phyloP scores from a whole-genome alignment of 1,284 basidiomycete species.

The Ganoderma lingzhi region DNA sequence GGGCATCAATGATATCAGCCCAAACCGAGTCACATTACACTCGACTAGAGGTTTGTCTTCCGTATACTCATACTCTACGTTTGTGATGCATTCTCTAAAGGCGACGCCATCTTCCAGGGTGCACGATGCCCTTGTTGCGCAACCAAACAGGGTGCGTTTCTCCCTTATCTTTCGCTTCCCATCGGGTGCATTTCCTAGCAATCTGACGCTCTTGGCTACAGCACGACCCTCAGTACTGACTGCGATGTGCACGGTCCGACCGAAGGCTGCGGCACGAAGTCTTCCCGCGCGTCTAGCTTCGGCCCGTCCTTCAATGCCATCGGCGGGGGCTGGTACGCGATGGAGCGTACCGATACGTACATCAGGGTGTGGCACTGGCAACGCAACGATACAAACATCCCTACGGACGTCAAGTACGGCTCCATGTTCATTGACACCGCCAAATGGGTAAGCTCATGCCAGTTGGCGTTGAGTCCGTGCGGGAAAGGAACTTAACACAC shows the following conservation, averaged over 20 bases:
- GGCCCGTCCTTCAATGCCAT: slow-evolving; percentile 64
- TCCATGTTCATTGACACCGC: slow-evolving; percentile 51
- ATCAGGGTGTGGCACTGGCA: slow-evolving; percentile 72
- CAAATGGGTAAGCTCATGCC: slow-evolving; percentile 41
- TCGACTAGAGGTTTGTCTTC: slow-evolving; percentile 52
- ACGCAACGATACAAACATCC: slow-evolving; percentile 50
- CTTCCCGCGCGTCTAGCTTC: slow-evolving; percentile 51
- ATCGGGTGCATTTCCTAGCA: too few species aligned
- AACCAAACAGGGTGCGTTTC: slow-evolving; percentile 42
- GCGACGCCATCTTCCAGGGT: slow-evolving; percentile 48
- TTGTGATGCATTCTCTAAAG: background rate
- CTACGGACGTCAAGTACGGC: slow-evolving; percentile 53
- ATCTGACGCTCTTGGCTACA: slow-evolving; percentile 29
- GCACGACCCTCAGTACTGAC: slow-evolving; percentile 43
- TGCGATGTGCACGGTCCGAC: slow-evolving; percentile 61
- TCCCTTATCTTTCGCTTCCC: background rate
- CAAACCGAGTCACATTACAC: slow-evolving; percentile 71
- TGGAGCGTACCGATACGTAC: slow-evolving; percentile 56
- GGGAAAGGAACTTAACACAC: background rate
- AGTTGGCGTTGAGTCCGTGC: background rate
- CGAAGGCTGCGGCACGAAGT: slow-evolving; percentile 67
- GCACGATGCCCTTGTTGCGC: slow-evolving; percentile 63
- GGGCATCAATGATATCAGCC: slow-evolving; percentile 64
- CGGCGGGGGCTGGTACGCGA: slow-evolving; percentile 64
- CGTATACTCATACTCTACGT: background rate